A percentile compares a stretch with the other conserved stretches of the same genome.
phyloP scores from a whole-genome alignment of 2,329 filamentous ascomycete genomes.

The Fusarium sp. region DNA sequence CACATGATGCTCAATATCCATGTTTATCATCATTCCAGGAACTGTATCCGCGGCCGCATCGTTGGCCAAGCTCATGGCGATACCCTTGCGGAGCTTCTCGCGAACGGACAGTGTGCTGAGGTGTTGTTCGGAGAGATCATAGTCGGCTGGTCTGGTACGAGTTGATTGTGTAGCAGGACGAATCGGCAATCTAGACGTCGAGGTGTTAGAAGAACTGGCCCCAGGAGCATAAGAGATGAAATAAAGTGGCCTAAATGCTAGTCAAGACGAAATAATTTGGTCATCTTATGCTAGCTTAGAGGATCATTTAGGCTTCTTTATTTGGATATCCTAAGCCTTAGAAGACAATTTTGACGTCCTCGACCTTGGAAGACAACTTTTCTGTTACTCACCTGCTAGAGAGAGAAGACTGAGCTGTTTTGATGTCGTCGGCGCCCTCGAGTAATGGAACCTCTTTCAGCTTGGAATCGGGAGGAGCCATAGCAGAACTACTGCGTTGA shows the following conservation, averaged over 20 bases:
- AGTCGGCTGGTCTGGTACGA: neutral
- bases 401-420: neutral
- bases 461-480: neutral
- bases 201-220: neutral
- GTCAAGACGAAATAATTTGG: neutral
- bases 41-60: neutral
- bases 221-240: neutral
- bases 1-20: constrained; percentile 15
- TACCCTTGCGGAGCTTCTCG: constrained; percentile 38
- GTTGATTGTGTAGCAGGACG: neutral
- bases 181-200: neutral
- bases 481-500: neutral
- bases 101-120: constrained; percentile 20
- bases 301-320: neutral
- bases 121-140: constrained; percentile 25
- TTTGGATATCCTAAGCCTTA: neutral
- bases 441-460: neutral
- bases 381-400: neutral
- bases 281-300: neutral
- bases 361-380: neutral
- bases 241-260: neutral
- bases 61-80: constrained; percentile 32
- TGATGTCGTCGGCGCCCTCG: neutral
- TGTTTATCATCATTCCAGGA: constrained; percentile 9
- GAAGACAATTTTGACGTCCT: neutral